phyloP scores from a whole-genome alignment of 495 filamentous ascomycete species.

The Podospora appendiculata region DNA sequence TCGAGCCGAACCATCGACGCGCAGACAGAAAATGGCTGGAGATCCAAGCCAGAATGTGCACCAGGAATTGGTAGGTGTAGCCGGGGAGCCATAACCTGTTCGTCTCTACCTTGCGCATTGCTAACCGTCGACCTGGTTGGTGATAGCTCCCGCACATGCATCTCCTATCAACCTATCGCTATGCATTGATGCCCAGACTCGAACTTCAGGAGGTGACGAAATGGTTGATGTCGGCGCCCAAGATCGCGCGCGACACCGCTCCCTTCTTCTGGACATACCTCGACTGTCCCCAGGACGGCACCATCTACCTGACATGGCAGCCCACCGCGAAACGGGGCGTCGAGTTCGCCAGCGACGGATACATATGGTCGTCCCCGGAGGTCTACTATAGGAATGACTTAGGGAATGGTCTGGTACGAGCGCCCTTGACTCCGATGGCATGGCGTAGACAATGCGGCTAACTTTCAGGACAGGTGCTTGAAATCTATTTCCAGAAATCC shows the following conservation, averaged over 20 bases:
- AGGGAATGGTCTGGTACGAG: constrained; percentile 65
- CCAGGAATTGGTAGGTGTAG: constrained; percentile 22
- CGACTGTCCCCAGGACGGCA: constrained; percentile 70
- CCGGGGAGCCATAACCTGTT: background rate
- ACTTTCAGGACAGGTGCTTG: constrained; percentile 44
- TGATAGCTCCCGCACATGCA: constrained; percentile 80
- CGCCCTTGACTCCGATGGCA: background rate
- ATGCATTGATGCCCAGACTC: constrained; percentile 57
- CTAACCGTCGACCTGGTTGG: constrained; percentile 1
- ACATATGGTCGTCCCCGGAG: constrained; percentile 79
- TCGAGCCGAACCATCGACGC: background rate
- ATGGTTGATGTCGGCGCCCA: constrained; percentile 72
- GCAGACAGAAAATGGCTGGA: constrained; percentile 13
- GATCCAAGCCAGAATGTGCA: constrained; percentile 31
- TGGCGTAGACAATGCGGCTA: constrained; percentile 2
- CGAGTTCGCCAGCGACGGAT: constrained; percentile 82
- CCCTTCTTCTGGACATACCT: constrained; percentile 91
- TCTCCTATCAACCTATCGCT: constrained; percentile 68
- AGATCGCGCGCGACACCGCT: constrained; percentile 63
- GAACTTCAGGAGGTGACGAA: constrained; percentile 63
- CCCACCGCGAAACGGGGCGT: constrained; percentile 56
- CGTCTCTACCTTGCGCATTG: background rate
- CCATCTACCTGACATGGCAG: constrained; percentile 80
- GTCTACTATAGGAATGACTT: constrained; percentile 59
- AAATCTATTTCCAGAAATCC: constrained; percentile 72